Conservation (phyloP, 129 eudicot species). For the Gnaphalium uliginosum region DNA sequence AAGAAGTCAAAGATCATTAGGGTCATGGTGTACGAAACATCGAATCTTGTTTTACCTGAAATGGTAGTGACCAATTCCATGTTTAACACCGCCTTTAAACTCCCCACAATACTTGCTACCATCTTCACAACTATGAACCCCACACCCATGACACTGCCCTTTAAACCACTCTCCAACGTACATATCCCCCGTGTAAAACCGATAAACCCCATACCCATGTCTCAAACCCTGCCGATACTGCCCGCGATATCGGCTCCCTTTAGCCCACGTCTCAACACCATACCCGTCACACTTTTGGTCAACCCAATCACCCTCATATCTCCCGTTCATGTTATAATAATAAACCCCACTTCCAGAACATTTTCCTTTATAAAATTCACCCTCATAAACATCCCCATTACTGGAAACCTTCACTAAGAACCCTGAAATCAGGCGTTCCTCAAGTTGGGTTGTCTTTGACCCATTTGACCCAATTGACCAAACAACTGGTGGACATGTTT, state of each 20-base stretch:
- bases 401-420: too few species aligned
- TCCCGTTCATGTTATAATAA: neutral
- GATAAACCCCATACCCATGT: neutral
- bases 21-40: too few species aligned
- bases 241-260: slow-evolving; percentile 1
- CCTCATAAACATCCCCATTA: too few species aligned
- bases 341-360: too few species aligned
- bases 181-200: slow-evolving; percentile 1
- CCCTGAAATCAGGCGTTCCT: too few species aligned
- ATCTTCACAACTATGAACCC: slow-evolving; percentile 13
- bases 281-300: neutral
- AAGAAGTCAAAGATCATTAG: neutral
- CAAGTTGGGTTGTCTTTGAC: too few species aligned
- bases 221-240: neutral
- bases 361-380: too few species aligned
- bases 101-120: slow-evolving; percentile 5
- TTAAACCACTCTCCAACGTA: neutral
- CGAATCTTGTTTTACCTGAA: neutral
- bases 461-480: too few species aligned
- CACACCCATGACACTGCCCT: slow-evolving; percentile 2
- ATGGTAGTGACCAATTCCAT: slow-evolving; percentile 1
- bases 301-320: neutral
- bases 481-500: too few species aligned
- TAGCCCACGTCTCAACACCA: neutral
- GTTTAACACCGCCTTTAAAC: slow-evolving; percentile 12